Evolutionary conservation across 257 asterid genomes (phyloP).

Genomic region (Rauvolfia tetraphylla): DNA sequence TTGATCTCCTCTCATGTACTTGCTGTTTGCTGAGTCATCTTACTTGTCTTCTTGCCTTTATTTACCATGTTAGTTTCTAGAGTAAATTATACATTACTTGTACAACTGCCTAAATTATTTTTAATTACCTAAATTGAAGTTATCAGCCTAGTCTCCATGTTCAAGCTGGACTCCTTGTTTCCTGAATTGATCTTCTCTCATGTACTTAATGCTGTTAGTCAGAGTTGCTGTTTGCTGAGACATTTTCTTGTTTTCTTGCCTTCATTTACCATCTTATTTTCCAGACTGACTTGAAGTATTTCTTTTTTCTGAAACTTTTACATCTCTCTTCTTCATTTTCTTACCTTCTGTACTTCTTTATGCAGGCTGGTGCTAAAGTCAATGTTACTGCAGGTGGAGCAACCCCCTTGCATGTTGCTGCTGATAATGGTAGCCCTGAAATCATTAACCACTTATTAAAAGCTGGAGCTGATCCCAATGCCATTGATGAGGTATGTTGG

Average conservation of each 20-base stretch:
- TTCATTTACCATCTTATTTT: not conserved
- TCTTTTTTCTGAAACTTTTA: not conserved
- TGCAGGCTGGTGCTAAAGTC: slow-evolving; percentile 80
- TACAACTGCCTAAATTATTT: not conserved
- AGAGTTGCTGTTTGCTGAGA: not conserved
- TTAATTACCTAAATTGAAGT: not conserved
- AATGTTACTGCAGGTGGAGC: slow-evolving; percentile 88
- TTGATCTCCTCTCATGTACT: not conserved
- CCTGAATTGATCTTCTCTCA: no score
- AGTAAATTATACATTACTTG: not conserved
- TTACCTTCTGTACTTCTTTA: slow-evolving; percentile 22
- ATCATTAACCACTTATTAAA: slow-evolving; percentile 67
- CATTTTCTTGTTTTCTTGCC: not conserved
- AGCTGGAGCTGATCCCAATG: slow-evolving; percentile 93
- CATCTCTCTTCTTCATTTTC: slow-evolving; percentile 2
- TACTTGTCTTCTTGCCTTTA: not conserved
- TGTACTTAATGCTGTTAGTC: not conserved
- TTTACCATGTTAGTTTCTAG: not conserved
- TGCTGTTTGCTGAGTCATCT: not conserved
- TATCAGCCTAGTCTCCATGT: not conserved
- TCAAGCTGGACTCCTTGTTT: not conserved
- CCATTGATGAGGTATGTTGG: slow-evolving; percentile 58
- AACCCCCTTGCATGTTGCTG: slow-evolving; percentile 92
- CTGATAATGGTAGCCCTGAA: slow-evolving; percentile 72
- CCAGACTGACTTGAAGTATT: slow-evolving; percentile 3